Base-by-base conservation (phyloP, 129 eudicot genomes). In the Escallonia rubra region DNA sequence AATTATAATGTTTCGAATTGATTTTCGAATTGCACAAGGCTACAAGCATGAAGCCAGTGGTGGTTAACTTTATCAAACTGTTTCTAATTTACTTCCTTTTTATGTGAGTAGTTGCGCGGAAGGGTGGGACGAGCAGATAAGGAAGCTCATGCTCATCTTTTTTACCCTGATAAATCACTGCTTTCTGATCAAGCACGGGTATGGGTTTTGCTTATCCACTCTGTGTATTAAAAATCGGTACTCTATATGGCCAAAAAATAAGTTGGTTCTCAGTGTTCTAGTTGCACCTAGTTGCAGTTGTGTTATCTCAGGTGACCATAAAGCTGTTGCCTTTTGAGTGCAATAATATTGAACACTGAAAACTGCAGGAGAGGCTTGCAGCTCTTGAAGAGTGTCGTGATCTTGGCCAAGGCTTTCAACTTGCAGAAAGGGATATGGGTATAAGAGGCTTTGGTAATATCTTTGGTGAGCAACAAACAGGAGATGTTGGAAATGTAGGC, bases 331-430 rank as follows among this genome's bases (percentile, higher is more conserved):
- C 34, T 23, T 23, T 23, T 23, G 34, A 23, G 34, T 23, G 34
- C 34, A 23, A 23, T 23, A 23, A 23, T 23, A 23, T 23, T 23
- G 34, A 23, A 23, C 34, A 23, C 34, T 23, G 34, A 23, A 23
- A 23, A 51, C 59, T 67, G 66, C 76, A 93, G 98, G 95, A 89
- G 77, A 86, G 99, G 81, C 93, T 93, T 65, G 77, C 81, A 63
- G 99, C 99, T 71, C 95, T 93, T 56, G 99, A 93, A 87, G 99
- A 93, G 65, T 89, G 96, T 72, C 79, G 86, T 73, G 96, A 93
- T 13, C 99, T 93, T 78, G 99, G 99, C 67, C 96, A 86, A 82
- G 99, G 99, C 13, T 89, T 93, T 70, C 96, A 89, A 72, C 96
- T 93, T 79, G 96, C 99, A 63, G 96, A 93, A 80, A 86, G 95